phyloP scores from a whole-genome alignment of 1,284 basidiomycete species.

The Apiotrichum akiyoshidainum region DNA sequence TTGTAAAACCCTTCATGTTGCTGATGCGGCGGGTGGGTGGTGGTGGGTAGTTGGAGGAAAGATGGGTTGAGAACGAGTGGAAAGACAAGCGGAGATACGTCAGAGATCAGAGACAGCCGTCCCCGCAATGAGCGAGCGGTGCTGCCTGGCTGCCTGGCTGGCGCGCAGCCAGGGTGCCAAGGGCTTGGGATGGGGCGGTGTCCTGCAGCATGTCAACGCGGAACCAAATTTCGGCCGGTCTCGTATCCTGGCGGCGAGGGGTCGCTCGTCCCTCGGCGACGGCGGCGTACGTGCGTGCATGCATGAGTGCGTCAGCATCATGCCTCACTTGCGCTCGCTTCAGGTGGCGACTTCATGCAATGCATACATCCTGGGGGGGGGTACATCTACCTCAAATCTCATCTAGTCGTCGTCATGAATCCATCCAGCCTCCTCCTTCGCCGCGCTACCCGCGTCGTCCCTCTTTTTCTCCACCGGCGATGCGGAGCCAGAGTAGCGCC shows the following conservation, averaged over 20 bases:
- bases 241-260: too few relatives aligned
- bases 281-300: too few relatives aligned
- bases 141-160: too few relatives aligned
- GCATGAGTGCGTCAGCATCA: too few relatives aligned
- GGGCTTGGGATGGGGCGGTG: neutral
- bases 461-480: neutral
- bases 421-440: neutral
- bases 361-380: too few relatives aligned
- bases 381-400: neutral
- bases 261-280: too few relatives aligned
- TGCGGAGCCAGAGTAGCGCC: neutral
- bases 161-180: neutral
- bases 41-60: neutral
- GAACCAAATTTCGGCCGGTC: neutral
- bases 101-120: too few relatives aligned
- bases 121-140: too few relatives aligned
- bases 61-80: neutral
- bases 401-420: constrained; percentile 2
- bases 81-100: neutral
- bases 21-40: neutral
- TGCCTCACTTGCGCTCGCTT: too few relatives aligned
- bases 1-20: constrained; percentile 74
- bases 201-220: neutral
- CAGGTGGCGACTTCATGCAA: too few relatives aligned
- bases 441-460: neutral